Base-by-base conservation (phyloP, 164 flowering plant genomes). In the Tetrastigma voinierianum region DNA sequence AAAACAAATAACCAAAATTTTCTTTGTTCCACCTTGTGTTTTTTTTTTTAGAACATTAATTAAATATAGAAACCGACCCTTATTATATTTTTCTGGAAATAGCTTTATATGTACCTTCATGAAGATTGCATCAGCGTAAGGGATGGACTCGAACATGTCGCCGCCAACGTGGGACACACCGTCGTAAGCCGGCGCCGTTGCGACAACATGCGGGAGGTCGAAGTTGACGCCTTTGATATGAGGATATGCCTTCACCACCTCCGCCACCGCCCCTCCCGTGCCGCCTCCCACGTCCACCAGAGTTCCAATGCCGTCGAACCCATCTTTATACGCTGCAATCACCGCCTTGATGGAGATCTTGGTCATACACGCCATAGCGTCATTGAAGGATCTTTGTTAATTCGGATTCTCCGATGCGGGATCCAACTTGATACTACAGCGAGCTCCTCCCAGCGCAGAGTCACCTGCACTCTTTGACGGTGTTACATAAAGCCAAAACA, bases 241-340 rank as follows among this genome's bases (percentile, higher is more conserved):
- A 0, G 70, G 67, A 66, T 61, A 66, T 1, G 52, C 46, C 24
- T 70, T 64, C 10, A 64, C 49, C 1, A 51, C 20, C 68, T 73
- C 76, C 0, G 67, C 62, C 0, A 82, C 10, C 6, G 61, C 18
- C 0, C 59, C 47, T 1, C 90, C 83, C 0, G 66, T 78, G 6
- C 87, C 86, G 6, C 90, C 87, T 4, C 85, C 90, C 1, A 84
- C 84, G 25, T 82, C 86, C 5, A 82, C 84, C 51, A 86, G 10
- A 1, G 82, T 59, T 61, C 70, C 72, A 1, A 84, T 2, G 17
- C 59, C 10, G 1, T 46, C 52, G 21, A 86, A 80, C n/a, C 85
- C 85, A 17, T 74, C 76, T 49, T 62, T 66, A 24, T 84, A 82
- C 1, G 10, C 69, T 13, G 54, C 4, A 6, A 84, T 4, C 3